Percentiles rank a stretch among this genome's conserved stretches.
These are phyloP conservation scores for Wickerhamiella infanticola DNA, from an alignment of 1,139 yeast species.

Conservation along the genomic window DNA sequence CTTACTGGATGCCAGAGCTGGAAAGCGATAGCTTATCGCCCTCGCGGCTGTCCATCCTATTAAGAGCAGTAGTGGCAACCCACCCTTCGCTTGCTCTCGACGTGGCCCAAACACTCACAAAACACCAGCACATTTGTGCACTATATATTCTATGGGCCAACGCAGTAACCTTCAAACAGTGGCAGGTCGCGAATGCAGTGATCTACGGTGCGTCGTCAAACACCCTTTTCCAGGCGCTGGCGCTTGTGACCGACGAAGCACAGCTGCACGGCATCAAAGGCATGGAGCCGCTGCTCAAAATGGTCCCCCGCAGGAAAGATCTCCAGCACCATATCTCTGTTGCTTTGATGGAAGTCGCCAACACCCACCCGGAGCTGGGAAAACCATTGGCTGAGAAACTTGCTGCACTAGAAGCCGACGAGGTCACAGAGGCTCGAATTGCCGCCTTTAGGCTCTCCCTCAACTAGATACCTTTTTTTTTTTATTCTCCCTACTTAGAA, in stretches of 20 bases:
- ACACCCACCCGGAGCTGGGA: background rate
- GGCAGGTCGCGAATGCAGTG: background rate
- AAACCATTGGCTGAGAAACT: background rate
- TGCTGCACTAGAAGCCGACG: background rate
- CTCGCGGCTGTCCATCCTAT: constrained; percentile 12
- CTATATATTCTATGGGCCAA: constrained; percentile 5
- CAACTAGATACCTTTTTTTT: background rate
- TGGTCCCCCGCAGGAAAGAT: background rate
- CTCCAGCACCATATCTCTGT: background rate
- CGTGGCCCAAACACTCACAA: background rate
- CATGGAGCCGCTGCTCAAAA: background rate
- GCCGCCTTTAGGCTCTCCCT: background rate
- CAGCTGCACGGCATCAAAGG: background rate
- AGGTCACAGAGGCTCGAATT: background rate
- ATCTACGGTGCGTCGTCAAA: background rate
- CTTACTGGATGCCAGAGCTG: constrained; percentile 14
- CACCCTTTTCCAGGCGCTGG: background rate
- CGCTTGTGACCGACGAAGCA: background rate
- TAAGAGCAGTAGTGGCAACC: constrained; percentile 12
- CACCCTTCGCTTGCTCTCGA: background rate
- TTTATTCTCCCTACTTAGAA: background rate
- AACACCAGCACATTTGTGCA: background rate
- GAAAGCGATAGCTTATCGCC: constrained; percentile 9
- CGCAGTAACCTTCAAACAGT: background rate
- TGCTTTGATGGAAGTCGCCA: background rate